These are phyloP conservation scores for Fusarium dimerum DNA, from an alignment of 2,329 filamentous ascomycete species.

Conservation along the genomic window DNA sequence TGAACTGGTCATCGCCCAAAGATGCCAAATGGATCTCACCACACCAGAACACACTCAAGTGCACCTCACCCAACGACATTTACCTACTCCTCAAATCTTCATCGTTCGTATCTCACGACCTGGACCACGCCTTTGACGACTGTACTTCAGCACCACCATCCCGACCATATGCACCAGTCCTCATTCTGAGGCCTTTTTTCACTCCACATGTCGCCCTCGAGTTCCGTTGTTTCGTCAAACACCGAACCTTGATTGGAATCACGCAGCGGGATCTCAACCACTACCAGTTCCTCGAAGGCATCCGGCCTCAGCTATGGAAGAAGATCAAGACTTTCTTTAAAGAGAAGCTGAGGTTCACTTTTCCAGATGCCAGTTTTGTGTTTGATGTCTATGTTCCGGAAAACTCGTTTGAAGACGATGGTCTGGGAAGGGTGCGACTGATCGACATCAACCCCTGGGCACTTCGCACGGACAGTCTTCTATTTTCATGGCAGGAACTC, in stretches of 20 bases:
- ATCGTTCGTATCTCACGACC: conserved; percentile 90
- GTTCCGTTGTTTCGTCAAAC: conserved; percentile 92
- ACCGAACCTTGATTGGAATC: conserved; percentile 76
- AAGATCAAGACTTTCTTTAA: conserved; percentile 78
- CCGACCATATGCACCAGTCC: conserved; percentile 66
- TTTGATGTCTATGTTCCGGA: conserved; percentile 93
- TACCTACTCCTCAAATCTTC: conserved; percentile 94
- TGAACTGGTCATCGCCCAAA: conserved; percentile 97
- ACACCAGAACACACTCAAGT: conserved; percentile 88
- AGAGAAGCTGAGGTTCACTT: conserved; percentile 70
- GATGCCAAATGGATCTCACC: conserved; percentile 91
- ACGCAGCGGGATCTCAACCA: conserved; percentile 89
- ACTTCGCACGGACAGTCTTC: conserved; percentile 78
- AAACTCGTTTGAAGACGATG: conserved; percentile 51
- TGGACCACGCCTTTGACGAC: conserved; percentile 90
- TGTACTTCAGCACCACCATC: conserved; percentile 43
- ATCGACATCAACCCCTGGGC: conserved; percentile 98
- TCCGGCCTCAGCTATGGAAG: conserved; percentile 67
- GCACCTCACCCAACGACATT: conserved; percentile 83
- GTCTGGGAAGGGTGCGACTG: conserved; percentile 76
- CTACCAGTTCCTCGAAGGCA: conserved; percentile 72
- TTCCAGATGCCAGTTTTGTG: conserved; percentile 80
- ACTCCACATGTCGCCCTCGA: conserved; percentile 87
- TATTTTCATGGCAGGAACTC: conserved; percentile 90
- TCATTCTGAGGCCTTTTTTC: conserved; percentile 87